A percentile compares a stretch with the other conserved stretches of the same genome.
Evolutionary conservation across 352 stramenopile species (phyloP).

Genomic region (Phytophthora citrophthora): DNA sequence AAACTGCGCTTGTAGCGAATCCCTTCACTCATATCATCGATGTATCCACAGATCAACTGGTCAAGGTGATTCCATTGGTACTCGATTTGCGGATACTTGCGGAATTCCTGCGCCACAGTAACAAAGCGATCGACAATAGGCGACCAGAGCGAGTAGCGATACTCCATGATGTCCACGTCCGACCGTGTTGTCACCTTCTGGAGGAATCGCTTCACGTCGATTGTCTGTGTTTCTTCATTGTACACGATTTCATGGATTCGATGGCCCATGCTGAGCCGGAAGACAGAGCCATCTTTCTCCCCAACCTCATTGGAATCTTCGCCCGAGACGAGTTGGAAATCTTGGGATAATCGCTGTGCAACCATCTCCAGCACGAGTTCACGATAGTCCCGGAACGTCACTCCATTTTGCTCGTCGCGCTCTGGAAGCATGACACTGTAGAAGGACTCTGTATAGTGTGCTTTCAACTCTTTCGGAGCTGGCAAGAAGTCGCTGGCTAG

Average conservation of each 20-base stretch:
- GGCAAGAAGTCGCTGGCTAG: constrained; percentile 93
- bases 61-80: constrained; percentile 90
- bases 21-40: constrained; percentile 86
- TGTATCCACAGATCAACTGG: constrained; percentile 87
- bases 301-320: constrained; percentile 45
- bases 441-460: constrained; percentile 86
- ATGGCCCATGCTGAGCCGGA: constrained; percentile 86
- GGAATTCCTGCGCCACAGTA: constrained; percentile 77
- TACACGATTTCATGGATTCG: constrained; percentile 90
- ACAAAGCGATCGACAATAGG: constrained; percentile 68
- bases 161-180: constrained; percentile 84
- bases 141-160: constrained; percentile 84
- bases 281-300: constrained; percentile 48
- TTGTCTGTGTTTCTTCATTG: constrained; percentile 85
- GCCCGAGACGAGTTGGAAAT: constrained; percentile 87
- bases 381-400: constrained; percentile 75
- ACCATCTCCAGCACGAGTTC: constrained; percentile 90
- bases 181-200: constrained; percentile 67
- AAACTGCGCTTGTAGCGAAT: constrained; percentile 84
- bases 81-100: constrained; percentile 81
- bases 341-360: constrained; percentile 79
- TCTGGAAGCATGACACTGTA: constrained; percentile 86
- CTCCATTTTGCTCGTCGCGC: constrained; percentile 65
- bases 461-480: constrained; percentile 73
- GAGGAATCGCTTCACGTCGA: constrained; percentile 87